Evolutionary conservation across 164 flowering plant genomes (phyloP), one percentile per base, ranked within the genome.

Genomic region (Malania oleifera): DNA sequence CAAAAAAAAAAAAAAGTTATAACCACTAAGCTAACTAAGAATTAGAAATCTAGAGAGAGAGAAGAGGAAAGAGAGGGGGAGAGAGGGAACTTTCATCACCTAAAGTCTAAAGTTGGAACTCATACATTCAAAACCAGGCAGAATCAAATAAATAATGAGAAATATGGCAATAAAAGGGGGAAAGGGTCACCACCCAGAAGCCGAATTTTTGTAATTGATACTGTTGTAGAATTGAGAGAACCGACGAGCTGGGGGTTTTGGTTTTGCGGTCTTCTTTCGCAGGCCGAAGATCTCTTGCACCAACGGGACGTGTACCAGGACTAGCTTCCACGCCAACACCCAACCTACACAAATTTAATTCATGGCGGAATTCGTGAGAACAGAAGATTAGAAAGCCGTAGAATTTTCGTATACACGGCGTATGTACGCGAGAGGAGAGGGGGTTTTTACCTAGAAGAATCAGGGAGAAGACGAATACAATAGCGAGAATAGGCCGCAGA

Each of bases 291-390:
- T 82, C 66, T 89, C 98, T 66, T 87, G 98, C 38, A 89, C 88
- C 56, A 93, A 57, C 28, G 98, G 96, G 22, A 93, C 96, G 55
- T 86, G 98, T 63, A 82, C 89, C 58, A 86, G 79, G 12, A 93
- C 90, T 31, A 87, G 67, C 68, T 86, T 89, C 98, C 97, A 87
- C 14, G 98, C 97, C 75, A 83, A 64, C 27, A 63, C 67, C 98
- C 97, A 93, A 59, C 95, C 96, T 88, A 51, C 22, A 66, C 52
- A n/a, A n/a, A n/a, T n/a, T n/a, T n/a, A n/a, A n/a, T n/a, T n/a
- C n/a, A n/a, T n/a, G n/a, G n/a, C n/a, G n/a, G n/a, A n/a, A n/a
- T n/a, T n/a, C n/a, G n/a, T n/a, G n/a, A n/a, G n/a, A n/a, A n/a
- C n/a, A n/a, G n/a, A n/a, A n/a, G n/a, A n/a, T n/a, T n/a, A n/a